These are phyloP conservation scores for Ceratocystis albifundus DNA, from an alignment of 2,329 filamentous ascomycete species.

Conservation along the genomic window DNA sequence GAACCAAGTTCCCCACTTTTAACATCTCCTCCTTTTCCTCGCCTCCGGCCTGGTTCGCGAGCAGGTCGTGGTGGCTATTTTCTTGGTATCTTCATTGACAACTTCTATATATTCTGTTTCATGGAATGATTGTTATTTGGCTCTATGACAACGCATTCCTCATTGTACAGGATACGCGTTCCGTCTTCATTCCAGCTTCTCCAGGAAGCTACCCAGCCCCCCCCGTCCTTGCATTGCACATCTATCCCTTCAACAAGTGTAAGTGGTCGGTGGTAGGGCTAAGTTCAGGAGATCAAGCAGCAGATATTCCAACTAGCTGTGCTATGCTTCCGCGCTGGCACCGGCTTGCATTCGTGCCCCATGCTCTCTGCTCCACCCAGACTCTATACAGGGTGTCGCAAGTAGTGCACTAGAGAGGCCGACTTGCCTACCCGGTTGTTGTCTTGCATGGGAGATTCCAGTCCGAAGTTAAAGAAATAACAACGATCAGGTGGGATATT, in stretches of 20 bases:
- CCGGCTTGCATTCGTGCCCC: background rate
- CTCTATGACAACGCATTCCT: conserved; percentile 17
- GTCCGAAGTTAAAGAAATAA: background rate
- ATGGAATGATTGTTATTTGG: conserved; percentile 7
- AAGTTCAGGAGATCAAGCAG: background rate
- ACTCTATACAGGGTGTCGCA: background rate
- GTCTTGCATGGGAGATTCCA: conserved; percentile 19
- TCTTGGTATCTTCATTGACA: background rate
- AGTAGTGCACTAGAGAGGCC: background rate
- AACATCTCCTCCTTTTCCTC: background rate
- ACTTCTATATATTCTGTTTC: background rate
- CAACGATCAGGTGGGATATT: background rate
- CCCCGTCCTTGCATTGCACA: background rate
- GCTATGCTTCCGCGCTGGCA: background rate
- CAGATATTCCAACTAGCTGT: conserved; percentile 2
- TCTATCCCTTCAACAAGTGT: background rate
- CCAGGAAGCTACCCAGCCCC: background rate
- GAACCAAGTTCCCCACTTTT: background rate
- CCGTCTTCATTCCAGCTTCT: conserved; percentile 8
- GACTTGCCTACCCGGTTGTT: conserved; percentile 6
- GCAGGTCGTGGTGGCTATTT: background rate
- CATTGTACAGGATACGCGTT: background rate
- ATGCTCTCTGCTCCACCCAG: background rate
- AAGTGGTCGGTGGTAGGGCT: background rate
- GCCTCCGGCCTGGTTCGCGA: background rate